Evolutionary conservation across 2,329 filamentous ascomycete species (phyloP).

Genomic region (Diaporthe velutina): DNA sequence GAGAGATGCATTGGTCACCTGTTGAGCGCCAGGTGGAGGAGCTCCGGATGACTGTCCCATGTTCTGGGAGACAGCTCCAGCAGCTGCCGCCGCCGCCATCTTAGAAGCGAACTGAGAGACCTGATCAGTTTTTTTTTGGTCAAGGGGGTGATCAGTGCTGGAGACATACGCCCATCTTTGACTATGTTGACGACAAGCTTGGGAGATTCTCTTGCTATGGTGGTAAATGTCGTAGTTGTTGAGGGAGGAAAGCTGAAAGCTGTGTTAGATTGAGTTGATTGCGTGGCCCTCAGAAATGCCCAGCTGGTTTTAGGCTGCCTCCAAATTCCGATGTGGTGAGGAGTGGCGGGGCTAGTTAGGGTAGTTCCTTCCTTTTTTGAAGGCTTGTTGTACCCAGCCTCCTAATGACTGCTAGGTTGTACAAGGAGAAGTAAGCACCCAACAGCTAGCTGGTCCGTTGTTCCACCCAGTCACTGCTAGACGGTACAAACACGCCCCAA

Average conservation of each 20-base stretch:
- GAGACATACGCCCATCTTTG: neutral
- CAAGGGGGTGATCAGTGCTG: no score
- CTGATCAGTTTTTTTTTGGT: neutral
- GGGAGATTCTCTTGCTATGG: neutral
- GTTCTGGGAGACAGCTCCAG: neutral
- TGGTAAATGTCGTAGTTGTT: neutral
- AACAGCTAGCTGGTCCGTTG: neutral
- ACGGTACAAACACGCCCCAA: neutral
- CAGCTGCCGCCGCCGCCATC: slow-evolving; percentile 11
- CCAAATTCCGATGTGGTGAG: neutral
- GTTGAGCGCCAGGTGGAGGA: neutral
- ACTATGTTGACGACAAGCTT: neutral
- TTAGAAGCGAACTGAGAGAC: slow-evolving; percentile 16
- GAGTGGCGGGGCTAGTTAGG: neutral
- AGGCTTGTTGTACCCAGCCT: neutral
- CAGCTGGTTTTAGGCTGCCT: slow-evolving; percentile 1
- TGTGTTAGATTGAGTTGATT: neutral
- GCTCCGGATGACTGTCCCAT: slow-evolving; percentile 8
- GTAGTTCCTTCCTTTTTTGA: neutral
- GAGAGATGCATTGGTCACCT: neutral
- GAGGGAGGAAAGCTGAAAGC: neutral
- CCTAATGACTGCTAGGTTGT: neutral
- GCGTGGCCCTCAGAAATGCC: slow-evolving; percentile 2
- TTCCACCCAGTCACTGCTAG: neutral
- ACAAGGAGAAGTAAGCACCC: neutral